Base-by-base conservation (phyloP, 768 basidiomycete species). In the Tylopilus balloui region DNA sequence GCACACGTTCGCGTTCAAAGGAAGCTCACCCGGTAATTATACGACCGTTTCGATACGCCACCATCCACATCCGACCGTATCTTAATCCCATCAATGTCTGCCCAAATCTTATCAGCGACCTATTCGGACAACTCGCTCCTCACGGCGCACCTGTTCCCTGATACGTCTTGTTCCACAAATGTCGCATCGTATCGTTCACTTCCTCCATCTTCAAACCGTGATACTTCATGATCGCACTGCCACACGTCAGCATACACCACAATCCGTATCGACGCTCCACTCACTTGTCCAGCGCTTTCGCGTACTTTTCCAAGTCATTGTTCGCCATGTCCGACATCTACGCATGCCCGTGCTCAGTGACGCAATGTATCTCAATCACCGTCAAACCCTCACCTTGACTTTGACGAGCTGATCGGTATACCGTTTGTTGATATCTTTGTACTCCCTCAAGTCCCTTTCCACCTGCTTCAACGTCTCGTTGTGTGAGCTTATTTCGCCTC, bases 261-360 rank as follows among this genome's bases (percentile, higher is more conserved):
- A 29, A 40, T 34, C 34, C 15, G 6, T 32, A 34, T 34, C 34
- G 34, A 10, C n/a, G n/a, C n/a, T 11, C 23, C 4, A 44, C 85
- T 56, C 56, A 97, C 95, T 88, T 95, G 71, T 99, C 96, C 41
- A 99, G 71, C 3, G 96, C 96, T 64, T 98, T 98, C 5, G 83
- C 90, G 53, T 98, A 97, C 72, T 98, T 98, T 73, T 99, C 95
- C 45, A 99, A 68, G 67, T 99, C 96, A 51, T 81, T 88, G 67
- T 95, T 97, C 6, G 95, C 93, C 85, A 97, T 92, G 67, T 98
- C 94, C 27, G 93, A 92, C 71, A 96, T 91, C 94, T 97, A 56
- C 35, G 21, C 39, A 23, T 3, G 9, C 12, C 20, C 28, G 9
- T 23, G n/a, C n/a, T 20, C 42, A 23, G 42, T 38, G 31, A 17